Conservation (phyloP, 2,329 filamentous ascomycete genomes). For the Ophiostoma quercus region DNA sequence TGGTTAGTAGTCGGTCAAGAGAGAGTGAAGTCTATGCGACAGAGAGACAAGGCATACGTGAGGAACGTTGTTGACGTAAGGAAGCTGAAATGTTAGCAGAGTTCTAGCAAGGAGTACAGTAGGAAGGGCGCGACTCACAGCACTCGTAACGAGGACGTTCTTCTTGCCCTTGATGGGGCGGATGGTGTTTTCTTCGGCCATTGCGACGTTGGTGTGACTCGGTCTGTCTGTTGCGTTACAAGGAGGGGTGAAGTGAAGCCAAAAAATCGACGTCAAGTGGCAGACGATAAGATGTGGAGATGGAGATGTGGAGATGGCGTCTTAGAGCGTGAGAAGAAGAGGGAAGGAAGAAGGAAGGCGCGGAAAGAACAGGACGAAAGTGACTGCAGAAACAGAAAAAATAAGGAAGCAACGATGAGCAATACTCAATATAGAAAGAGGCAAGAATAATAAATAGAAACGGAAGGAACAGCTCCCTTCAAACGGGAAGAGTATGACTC, state of each 20-base stretch:
- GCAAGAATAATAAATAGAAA: neutral
- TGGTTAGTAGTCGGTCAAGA: neutral
- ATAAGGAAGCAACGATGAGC: neutral
- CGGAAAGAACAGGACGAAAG: neutral
- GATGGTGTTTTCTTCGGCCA: constrained; percentile 37
- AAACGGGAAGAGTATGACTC: constrained; percentile 12
- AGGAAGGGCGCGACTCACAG: constrained; percentile 55
- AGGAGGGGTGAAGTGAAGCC: constrained; percentile 14
- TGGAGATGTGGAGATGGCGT: neutral
- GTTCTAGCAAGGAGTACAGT: neutral
- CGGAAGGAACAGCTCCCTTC: neutral
- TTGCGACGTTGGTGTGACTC: constrained; percentile 28
- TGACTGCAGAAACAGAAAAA: neutral
- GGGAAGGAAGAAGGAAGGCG: neutral
- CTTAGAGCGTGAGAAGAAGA: too few species aligned
- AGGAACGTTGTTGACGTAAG: constrained; percentile 58
- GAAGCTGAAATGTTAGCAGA: constrained; percentile 24
- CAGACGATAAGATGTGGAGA: constrained; percentile 16
- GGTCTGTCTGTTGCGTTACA: neutral
- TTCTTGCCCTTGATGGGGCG: constrained; percentile 66
- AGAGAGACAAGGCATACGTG: constrained; percentile 41
- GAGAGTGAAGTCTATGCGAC: too few species aligned
- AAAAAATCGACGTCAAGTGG: constrained; percentile 13
- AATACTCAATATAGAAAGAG: neutral
- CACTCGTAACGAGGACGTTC: constrained; percentile 84